Conservation (phyloP, 805 yeast genomes). For the Hanseniaspora thailandica region DNA sequence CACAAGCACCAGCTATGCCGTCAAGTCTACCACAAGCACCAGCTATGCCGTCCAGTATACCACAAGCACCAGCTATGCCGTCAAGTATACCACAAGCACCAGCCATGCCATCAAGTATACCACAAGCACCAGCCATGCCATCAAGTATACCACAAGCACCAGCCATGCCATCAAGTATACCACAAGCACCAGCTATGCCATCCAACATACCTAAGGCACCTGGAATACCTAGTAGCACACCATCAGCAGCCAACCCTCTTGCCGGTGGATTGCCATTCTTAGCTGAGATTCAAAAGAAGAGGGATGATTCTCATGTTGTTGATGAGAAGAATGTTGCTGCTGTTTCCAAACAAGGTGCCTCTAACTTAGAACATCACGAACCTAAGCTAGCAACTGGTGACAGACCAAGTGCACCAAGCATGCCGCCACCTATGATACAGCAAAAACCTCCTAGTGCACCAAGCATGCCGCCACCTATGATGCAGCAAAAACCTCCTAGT, state of each 20-base stretch:
- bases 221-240: neutral
- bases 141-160: conserved; percentile 18
- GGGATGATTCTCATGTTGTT: conserved; percentile 42
- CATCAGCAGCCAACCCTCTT: conserved; percentile 22
- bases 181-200: conserved; percentile 22
- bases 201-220: conserved; percentile 11
- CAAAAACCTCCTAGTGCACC: conserved; percentile 12
- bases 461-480: conserved; percentile 1
- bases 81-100: conserved; percentile 21
- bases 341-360: conserved; percentile 23
- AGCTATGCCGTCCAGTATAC: conserved; percentile 17
- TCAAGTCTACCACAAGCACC: conserved; percentile 20
- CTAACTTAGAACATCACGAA: conserved; percentile 20
- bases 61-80: conserved; percentile 18
- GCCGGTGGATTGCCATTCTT: conserved; percentile 36
- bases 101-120: conserved; percentile 17
- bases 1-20: conserved; percentile 23
- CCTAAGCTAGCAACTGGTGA: too few relatives aligned
- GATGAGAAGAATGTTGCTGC: conserved; percentile 26
- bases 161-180: conserved; percentile 20
- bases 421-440: too few relatives aligned
- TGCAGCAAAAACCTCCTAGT: conserved; percentile 8
- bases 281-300: conserved; percentile 45
- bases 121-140: conserved; percentile 18
- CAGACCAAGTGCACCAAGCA: too few relatives aligned